Conservation (phyloP, 768 basidiomycete genomes). For the Pleurotus cornucopiae region DNA sequence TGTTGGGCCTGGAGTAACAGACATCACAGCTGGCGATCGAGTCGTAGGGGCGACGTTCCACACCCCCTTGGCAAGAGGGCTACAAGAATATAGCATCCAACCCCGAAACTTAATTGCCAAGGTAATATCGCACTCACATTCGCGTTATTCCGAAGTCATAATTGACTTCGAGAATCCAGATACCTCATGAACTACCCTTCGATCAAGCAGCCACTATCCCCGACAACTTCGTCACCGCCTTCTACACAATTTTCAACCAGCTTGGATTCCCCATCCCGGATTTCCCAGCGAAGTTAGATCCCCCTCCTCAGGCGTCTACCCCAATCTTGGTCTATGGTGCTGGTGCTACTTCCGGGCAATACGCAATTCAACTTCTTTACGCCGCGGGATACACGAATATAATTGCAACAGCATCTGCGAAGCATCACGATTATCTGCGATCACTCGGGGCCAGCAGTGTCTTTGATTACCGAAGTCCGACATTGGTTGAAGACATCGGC, state of each 20-base stretch:
- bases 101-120: constrained; percentile 28
- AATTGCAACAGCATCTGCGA: constrained; percentile 36
- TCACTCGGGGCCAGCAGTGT: constrained; percentile 34
- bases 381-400: constrained; percentile 38
- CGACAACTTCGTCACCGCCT: constrained; percentile 38
- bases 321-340: constrained; percentile 44
- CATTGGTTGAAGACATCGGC: constrained; percentile 29
- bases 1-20: constrained; percentile 27
- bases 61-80: constrained; percentile 22
- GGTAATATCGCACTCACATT: constrained; percentile 16
- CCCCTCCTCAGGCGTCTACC: constrained; percentile 20
- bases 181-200: constrained; percentile 11
- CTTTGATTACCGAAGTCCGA: constrained; percentile 36
- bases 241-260: constrained; percentile 35
- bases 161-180: constrained; percentile 11
- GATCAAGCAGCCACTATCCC: constrained; percentile 30
- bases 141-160: no score
- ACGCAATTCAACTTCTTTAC: constrained; percentile 33
- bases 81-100: constrained; percentile 33
- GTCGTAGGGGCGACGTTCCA: constrained; percentile 26
- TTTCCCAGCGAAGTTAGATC: constrained; percentile 23
- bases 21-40: constrained; percentile 29
- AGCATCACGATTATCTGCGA: constrained; percentile 32
- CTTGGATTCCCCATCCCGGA: constrained; percentile 31
- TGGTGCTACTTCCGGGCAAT: constrained; percentile 35